Conservation (phyloP, 176 grass and related monocot species). For the Musa beccarii region DNA sequence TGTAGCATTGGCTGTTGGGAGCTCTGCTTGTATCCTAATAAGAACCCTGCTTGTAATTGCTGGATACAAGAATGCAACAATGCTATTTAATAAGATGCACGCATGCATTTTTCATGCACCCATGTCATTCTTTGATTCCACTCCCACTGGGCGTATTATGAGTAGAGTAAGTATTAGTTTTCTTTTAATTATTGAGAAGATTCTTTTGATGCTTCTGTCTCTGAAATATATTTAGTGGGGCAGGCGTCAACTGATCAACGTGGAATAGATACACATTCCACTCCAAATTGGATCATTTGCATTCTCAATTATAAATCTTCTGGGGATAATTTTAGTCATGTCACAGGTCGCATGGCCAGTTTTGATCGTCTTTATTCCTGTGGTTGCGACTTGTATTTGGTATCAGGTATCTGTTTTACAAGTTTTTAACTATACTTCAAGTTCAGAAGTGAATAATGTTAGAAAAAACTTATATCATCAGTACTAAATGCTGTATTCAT, state of each 20-base stretch:
- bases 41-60: slow-evolving; percentile 45
- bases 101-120: too few species aligned
- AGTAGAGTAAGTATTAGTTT: not conserved
- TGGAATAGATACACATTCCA: slow-evolving; percentile 4
- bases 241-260: not conserved
- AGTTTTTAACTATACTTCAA: not conserved
- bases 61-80: slow-evolving; percentile 71
- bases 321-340: not conserved
- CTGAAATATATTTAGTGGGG: not conserved
- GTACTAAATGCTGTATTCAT: too few species aligned
- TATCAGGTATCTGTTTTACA: slow-evolving; percentile 7
- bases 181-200: not conserved
- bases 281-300: not conserved
- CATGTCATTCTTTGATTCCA: slow-evolving; percentile 36
- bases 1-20: slow-evolving; percentile 43
- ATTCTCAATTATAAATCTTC: not conserved
- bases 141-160: slow-evolving; percentile 1
- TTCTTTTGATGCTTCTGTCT: not conserved
- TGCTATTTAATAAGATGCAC: slow-evolving; percentile 14
- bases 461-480: too few species aligned
- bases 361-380: slow-evolving; percentile 2
- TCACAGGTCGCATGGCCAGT: slow-evolving; percentile 9
- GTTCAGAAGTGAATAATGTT: too few species aligned
- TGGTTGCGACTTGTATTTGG: not conserved
- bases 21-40: slow-evolving; percentile 47